These are phyloP conservation scores for Aphanomyces astaci DNA, from an alignment of 352 stramenopile genomes.

Conservation along the genomic window DNA sequence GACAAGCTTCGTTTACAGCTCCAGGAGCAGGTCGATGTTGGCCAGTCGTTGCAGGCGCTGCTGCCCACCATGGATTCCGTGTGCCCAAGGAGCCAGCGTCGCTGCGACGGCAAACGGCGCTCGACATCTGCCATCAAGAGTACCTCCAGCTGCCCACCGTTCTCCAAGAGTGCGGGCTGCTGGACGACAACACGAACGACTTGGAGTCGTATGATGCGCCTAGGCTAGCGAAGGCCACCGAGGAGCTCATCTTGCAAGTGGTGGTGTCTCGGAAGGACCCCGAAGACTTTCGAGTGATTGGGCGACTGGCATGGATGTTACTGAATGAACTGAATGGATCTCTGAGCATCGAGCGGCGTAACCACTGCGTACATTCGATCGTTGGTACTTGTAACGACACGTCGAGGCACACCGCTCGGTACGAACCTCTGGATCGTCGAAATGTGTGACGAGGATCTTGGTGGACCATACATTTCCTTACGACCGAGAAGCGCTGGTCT, in stretches of 20 bases:
- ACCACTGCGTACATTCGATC: conserved; percentile 2
- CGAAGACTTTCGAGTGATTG: neutral
- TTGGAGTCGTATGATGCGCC: neutral
- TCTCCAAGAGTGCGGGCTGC: neutral
- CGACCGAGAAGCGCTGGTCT: conserved; percentile 1
- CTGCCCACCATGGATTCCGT: neutral
- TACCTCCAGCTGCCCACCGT: neutral
- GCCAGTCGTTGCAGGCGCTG: conserved; percentile 8
- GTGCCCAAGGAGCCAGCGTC: neutral
- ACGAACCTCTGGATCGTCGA: neutral
- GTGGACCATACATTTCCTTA: conserved; percentile 12
- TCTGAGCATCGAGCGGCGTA: neutral
- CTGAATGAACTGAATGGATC: neutral
- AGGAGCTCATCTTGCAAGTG: neutral
- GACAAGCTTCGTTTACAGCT: conserved; percentile 8
- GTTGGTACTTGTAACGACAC: neutral
- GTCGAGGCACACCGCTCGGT: neutral
- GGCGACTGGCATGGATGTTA: neutral
- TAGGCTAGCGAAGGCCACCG: neutral
- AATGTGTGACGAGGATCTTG: conserved; percentile 10
- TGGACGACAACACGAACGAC: neutral
- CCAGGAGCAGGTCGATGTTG: conserved; percentile 16
- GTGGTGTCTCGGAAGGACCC: neutral
- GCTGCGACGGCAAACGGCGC: neutral
- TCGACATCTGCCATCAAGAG: conserved; percentile 9